Base-by-base conservation (phyloP, 176 grass and related monocot genomes). In the Aegilops speltoides region DNA sequence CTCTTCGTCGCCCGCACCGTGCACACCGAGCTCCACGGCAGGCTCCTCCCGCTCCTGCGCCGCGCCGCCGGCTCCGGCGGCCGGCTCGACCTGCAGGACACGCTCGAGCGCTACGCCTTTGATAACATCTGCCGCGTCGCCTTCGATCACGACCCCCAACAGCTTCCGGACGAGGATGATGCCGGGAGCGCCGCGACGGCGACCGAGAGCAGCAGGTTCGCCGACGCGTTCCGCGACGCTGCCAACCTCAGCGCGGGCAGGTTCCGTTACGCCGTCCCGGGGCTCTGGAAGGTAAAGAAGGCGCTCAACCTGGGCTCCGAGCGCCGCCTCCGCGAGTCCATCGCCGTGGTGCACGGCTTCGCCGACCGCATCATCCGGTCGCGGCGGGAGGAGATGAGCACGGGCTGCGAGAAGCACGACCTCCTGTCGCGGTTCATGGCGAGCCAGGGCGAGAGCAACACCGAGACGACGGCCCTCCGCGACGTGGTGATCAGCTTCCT, bases 401-500 rank as follows among this genome's bases (percentile, higher is more conserved):
- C 24, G 37, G 54, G 78, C 4, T 33, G 26, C 23, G 68, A 91
- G 31, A 89, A 91, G 31, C 81, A 90, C 0, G 92, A 97, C 77
- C 90, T 94, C 22, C 72, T 97, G 46, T 94, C 94, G 2, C 75
- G 88, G 11, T 94, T 91, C 84, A 75, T 94, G 22, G 76, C 77
- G 33, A 85, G 62, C 83, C 77, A 87, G 37, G 84, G 86, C 59
- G 91, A 79, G 29, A 10, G 48, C 34, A 88, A 86, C 83, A 75
- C 76, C 26, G 75, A 88, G 12, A 83, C 90, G 12, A 83, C 90
- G 31, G 87, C 85, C 29, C 94, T 97, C 83, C 89, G 91, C 36
- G 91, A 97, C 94, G 91, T 88, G 54, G 89, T 94, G 33, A 92
- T 88, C 79, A 92, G 82, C 83, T 94, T 94, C 66, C 63, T 97